Percentiles rank a stretch among this genome's conserved stretches.
Evolutionary conservation across 1,284 basidiomycete species (phyloP).

Genomic region (Wallemia mellicola): DNA sequence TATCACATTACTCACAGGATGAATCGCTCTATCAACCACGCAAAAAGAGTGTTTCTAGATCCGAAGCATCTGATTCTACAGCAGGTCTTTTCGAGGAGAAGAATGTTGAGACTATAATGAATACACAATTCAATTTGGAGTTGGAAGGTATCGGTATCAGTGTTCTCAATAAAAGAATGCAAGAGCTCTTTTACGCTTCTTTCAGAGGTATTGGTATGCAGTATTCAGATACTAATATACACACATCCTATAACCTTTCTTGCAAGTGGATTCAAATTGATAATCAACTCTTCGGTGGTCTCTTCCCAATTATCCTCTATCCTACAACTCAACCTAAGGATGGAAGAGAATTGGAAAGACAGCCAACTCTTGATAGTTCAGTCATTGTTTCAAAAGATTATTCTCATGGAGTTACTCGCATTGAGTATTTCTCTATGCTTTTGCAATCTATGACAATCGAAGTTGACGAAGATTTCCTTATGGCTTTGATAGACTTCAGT

Average conservation of each 20-base stretch:
- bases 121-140: conserved; percentile 41
- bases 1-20: conserved; percentile 64
- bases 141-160: conserved; percentile 82
- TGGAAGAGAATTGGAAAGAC: conserved; percentile 40
- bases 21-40: conserved; percentile 66
- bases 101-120: conserved; percentile 39
- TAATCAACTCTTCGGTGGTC: conserved; percentile 86
- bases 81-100: conserved; percentile 54
- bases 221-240: conserved; percentile 51
- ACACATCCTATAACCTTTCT: conserved; percentile 52
- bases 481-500: conserved; percentile 66
- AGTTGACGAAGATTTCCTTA: conserved; percentile 86
- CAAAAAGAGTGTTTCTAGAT: conserved; percentile 27
- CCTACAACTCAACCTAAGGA: conserved; percentile 73
- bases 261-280: conserved; percentile 80
- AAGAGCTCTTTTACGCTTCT: conserved; percentile 72
- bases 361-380: conserved; percentile 71
- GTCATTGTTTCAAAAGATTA: conserved; percentile 76
- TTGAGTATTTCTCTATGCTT: conserved; percentile 88
- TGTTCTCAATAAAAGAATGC: conserved; percentile 55
- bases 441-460: conserved; percentile 86
- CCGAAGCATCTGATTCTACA: conserved; percentile 36
- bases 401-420: conserved; percentile 77
- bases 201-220: conserved; percentile 53
- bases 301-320: conserved; percentile 86